These are phyloP conservation scores for Macadamia integrifolia DNA, from an alignment of 164 flowering plant genomes.

Conservation along the genomic window DNA sequence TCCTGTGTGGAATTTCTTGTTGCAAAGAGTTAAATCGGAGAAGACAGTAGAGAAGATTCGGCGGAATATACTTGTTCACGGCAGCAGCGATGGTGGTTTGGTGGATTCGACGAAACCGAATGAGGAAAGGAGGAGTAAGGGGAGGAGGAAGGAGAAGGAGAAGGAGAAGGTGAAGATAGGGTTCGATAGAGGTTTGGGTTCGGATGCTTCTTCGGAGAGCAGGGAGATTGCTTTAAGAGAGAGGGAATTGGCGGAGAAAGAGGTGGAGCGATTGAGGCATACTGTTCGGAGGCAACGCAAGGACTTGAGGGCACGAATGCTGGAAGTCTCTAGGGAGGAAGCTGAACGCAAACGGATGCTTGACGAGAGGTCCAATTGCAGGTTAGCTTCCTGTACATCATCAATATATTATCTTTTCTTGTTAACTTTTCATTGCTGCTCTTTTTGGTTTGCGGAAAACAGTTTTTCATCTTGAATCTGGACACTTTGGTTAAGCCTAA, in stretches of 20 bases:
- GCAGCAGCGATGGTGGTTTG: constrained; percentile 30
- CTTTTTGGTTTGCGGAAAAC: too few relatives aligned
- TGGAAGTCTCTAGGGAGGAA: constrained; percentile 92
- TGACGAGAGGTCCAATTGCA: constrained; percentile 78
- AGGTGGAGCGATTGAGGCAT: constrained; percentile 82
- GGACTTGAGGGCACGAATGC: constrained; percentile 78
- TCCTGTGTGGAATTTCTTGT: constrained; percentile 73
- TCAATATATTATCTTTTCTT: neutral
- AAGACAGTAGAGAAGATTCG: constrained; percentile 81
- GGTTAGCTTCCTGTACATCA: constrained; percentile 30
- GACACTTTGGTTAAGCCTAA: too few relatives aligned
- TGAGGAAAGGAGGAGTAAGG: constrained; percentile 31
- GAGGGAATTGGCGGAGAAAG: constrained; percentile 81
- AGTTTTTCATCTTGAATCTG: too few relatives aligned
- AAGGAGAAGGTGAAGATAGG: constrained; percentile 21
- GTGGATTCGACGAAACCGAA: constrained; percentile 19
- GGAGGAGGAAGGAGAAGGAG: constrained; percentile 46
- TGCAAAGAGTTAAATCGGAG: constrained; percentile 85
- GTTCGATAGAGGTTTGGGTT: constrained; percentile 20
- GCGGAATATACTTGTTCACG: constrained; percentile 82
- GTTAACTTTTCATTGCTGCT: neutral
- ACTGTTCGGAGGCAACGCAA: constrained; percentile 75
- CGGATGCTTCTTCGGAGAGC: constrained; percentile 34
- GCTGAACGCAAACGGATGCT: constrained; percentile 92
- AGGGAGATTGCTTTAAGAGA: constrained; percentile 74